Evolutionary conservation across 495 filamentous ascomycete genomes (phyloP), one percentile per base, ranked within the genome.

Genomic region (Hypoxylon cercidicola): DNA sequence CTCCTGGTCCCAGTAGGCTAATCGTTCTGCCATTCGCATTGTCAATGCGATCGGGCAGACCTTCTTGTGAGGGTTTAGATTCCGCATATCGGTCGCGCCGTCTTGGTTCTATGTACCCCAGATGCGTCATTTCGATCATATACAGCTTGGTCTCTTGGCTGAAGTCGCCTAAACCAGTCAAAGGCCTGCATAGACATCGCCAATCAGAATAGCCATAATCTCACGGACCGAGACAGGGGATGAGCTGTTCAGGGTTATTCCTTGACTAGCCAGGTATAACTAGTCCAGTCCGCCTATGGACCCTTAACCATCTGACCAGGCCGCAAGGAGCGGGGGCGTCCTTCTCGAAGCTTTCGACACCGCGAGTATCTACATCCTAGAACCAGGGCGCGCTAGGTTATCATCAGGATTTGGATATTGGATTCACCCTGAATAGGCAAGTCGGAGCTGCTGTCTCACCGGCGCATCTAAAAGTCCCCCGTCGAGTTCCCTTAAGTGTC

Each of bases 321-420:
- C 60, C 52, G 48, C 37, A 52, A 54, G 23, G 55, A 55, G 65
- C 60, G 65, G 65, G 30, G 60, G 65, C 51, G 50, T 19, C 39
- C 65, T 68, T 68, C 65, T 55, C 50, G 65, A 68, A 68, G 65
- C 45, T 60, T 68, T 68, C 65, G n/a, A 58, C 43, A 57, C 18
- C 9, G 35, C 21, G 49, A 55, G 23, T 46, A 55, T 55, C 40
- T 23, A 49, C 39, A 63, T 60, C 50, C 45, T 18, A 64, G 18
- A 44, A 52, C 50, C 25, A 41, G 16, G 40, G 15, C 30, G 30
- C 30, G 30, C 30, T 10, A 32, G 55, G 34, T 47, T 40, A 60
- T 43, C 37, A 45, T 56, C 45, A 60, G 45, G 59, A 60, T 60
- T 62, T 54, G 60, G 37, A 41, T 51, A 45, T 58, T 63, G 43